Evolutionary conservation across 257 asterid genomes (phyloP).

Genomic region (Solanum gracilifrons): DNA sequence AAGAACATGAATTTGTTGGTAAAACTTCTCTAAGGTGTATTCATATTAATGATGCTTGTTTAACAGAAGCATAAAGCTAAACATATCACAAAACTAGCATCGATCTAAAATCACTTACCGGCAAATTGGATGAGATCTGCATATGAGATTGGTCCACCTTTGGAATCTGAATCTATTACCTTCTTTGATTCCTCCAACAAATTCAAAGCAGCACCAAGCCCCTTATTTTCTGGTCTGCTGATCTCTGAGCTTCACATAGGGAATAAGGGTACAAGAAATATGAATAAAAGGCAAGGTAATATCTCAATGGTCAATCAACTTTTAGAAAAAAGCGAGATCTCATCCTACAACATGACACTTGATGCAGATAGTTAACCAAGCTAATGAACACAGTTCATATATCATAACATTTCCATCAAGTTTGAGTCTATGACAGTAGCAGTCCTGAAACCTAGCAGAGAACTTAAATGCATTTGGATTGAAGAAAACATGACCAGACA

Average conservation of each 20-base stretch:
- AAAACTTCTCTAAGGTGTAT: neutral
- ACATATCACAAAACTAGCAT: neutral
- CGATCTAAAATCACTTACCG: neutral
- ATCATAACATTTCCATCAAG: neutral
- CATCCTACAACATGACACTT: neutral
- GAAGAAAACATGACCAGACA: neutral
- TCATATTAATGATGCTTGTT: neutral
- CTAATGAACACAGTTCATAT: neutral
- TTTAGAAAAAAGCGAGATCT: neutral
- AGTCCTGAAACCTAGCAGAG: neutral
- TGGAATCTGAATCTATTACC: constrained; percentile 70
- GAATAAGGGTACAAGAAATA: constrained; percentile 13
- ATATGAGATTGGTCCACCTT: constrained; percentile 83
- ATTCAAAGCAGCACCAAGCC: constrained; percentile 50
- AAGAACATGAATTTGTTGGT: neutral
- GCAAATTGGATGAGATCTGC: constrained; percentile 78
- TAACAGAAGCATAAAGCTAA: neutral
- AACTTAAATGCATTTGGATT: neutral
- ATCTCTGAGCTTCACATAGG: constrained; percentile 93
- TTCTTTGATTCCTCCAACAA: constrained; percentile 74
- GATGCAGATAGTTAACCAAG: neutral
- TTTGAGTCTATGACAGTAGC: neutral
- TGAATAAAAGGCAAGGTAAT: constrained; percentile 4
- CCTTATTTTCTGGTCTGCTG: constrained; percentile 86
- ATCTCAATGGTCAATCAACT: neutral